phyloP scores from a whole-genome alignment of 1,284 basidiomycete genomes.

The Peniophora sp. region DNA sequence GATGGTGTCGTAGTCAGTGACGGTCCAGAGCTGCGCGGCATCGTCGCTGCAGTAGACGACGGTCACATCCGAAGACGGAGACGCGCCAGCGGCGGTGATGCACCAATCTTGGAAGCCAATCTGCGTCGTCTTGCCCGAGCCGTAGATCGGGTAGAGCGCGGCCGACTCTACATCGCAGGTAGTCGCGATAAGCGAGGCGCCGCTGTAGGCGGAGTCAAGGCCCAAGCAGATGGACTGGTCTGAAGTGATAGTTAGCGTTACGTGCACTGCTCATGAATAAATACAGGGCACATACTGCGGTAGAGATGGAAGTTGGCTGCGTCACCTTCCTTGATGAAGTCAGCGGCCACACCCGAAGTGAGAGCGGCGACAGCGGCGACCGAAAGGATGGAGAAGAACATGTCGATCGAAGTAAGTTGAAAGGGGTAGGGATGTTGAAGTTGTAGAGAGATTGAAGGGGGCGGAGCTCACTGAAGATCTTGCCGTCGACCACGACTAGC shows the following conservation, averaged over 20 bases:
- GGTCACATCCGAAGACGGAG: neutral
- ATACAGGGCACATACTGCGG: neutral
- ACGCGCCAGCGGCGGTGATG: neutral
- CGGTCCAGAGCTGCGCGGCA: neutral
- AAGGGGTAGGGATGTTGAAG: no score
- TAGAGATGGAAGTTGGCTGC: neutral
- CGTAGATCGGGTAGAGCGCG: neutral
- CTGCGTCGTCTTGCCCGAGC: neutral
- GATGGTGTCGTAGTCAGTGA: neutral
- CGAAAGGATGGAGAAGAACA: neutral
- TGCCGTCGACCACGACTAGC: no score
- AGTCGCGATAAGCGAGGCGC: neutral
- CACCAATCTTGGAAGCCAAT: neutral
- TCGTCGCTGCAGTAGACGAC: neutral
- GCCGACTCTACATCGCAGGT: neutral
- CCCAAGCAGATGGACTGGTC: neutral
- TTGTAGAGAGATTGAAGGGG: no score
- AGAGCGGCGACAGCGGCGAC: neutral
- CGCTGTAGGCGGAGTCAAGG: neutral
- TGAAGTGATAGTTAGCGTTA: no score
- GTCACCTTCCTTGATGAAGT: neutral
- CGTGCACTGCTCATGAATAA: no score
- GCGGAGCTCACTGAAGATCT: no score
- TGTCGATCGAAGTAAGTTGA: no score
- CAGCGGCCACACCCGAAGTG: neutral